A percentile compares a stretch with the other conserved stretches of the same genome.
Conservation (phyloP, 2,329 filamentous ascomycete species). For the Aspergillus sp. region DNA sequence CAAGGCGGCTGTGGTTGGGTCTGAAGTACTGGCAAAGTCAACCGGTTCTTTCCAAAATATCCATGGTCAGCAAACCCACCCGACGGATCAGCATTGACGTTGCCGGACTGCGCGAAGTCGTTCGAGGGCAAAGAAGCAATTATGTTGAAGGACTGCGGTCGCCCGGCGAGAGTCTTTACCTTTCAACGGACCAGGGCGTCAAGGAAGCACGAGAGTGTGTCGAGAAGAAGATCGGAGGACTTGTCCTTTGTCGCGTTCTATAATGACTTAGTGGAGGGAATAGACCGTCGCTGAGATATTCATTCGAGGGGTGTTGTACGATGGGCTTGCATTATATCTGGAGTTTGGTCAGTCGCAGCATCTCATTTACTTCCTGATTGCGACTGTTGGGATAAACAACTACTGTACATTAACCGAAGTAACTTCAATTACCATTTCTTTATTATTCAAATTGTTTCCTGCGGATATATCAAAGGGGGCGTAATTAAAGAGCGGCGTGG, state of each 20-base stretch:
- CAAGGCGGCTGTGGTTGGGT: conserved; percentile 78
- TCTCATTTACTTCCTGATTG: conserved; percentile 30
- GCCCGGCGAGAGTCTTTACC: conserved; percentile 78
- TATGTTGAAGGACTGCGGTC: conserved; percentile 71
- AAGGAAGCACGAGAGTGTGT: conserved; percentile 81
- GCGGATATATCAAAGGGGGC: neutral
- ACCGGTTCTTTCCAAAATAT: conserved; percentile 71
- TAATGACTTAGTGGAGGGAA: conserved; percentile 13
- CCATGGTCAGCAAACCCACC: conserved; percentile 71
- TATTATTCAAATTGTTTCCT: conserved; percentile 8
- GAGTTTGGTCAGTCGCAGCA: conserved; percentile 40
- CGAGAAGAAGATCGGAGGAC: conserved; percentile 75
- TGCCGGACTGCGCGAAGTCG: conserved; percentile 62
- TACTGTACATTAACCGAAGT: conserved; percentile 38
- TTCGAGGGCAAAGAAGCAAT: conserved; percentile 65
- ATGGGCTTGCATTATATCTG: conserved; percentile 36
- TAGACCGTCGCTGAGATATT: conserved; percentile 7
- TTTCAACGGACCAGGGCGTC: conserved; percentile 74
- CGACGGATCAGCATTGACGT: conserved; percentile 68
- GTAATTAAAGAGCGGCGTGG: neutral
- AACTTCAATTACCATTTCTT: conserved; percentile 24
- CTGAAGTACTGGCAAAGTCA: conserved; percentile 85
- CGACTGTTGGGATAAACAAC: conserved; percentile 32
- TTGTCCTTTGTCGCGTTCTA: conserved; percentile 70
- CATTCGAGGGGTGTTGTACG: conserved; percentile 17